Evolutionary conservation across 768 basidiomycete genomes (phyloP), one percentile per base, ranked within the genome.

Genomic region (Leucocoprinus birnbaumii): DNA sequence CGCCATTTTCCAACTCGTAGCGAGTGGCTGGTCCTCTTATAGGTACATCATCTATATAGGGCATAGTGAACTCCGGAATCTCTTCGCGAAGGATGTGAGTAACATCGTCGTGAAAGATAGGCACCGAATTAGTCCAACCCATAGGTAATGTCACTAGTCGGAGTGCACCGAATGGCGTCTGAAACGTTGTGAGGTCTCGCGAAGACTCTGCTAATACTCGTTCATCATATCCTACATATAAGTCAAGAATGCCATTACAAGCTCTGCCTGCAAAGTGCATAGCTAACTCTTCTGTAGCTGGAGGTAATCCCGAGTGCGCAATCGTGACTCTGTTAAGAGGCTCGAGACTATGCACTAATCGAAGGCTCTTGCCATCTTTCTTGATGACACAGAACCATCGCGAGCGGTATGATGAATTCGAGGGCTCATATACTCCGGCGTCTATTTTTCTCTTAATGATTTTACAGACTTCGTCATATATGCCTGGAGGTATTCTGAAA

Each of bases 361-460:
- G 49, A 0, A 76, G 25, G 35, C 51, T 63, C 48, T 67, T 66
- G 5, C 68, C 63, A 49, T 71, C 66, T 51, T 71, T 70, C 59
- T 72, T 71, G 13, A 63, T 10, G 1, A 77, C 66, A 40, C 68
- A 73, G 48, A 76, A 78, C 73, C 71, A 74, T 13, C 65, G 27
- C 0, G 73, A 75, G 0, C 69, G 53, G 34, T 76, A 78, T 0
- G 70, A 72, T 0, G 57, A 61, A 31, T 59, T 63, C 5, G 60
- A 63, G 3, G 56, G 54, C 38, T 63, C 60, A 47, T 76, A 76
- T 0, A 73, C 66, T 0, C 75, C 71, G 0, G 73, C 62, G 0
- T 59, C 62, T 7, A 74, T 63, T 54, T 76, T 76, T 2, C 60
- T 47, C 16, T 61, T 59, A 2, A 58, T 52, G 10, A 58, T 46